Evolutionary conservation across 805 yeast genomes (phyloP).

Genomic region (Cyberlindnera mrakii): DNA sequence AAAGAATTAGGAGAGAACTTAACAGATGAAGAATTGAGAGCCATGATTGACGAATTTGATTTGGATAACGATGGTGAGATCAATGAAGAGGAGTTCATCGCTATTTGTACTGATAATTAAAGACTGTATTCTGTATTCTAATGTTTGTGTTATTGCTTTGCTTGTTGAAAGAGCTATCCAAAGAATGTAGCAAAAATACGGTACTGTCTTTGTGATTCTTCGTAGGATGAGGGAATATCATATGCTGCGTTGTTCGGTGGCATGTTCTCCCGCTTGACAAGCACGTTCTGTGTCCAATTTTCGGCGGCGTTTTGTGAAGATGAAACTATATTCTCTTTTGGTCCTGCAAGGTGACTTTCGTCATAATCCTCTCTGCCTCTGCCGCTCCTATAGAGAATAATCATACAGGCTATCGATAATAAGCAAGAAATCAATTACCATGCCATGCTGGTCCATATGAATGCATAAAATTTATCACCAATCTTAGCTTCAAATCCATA

Average conservation of each 20-base stretch:
- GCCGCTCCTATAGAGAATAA: not conserved
- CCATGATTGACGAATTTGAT: slow-evolving; percentile 98
- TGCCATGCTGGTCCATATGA: slow-evolving; percentile 1
- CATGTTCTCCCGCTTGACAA: no score
- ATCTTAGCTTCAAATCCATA: slow-evolving; percentile 3
- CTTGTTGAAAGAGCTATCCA: not conserved
- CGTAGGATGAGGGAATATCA: slow-evolving; percentile 1
- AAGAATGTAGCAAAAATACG: not conserved
- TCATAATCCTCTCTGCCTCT: no score
- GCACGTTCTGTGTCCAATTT: no score
- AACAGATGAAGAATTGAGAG: slow-evolving; percentile 86
- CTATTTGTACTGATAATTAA: slow-evolving; percentile 72
- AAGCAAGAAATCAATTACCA: not conserved
- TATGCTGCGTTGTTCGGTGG: not conserved
- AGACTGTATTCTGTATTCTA: not conserved
- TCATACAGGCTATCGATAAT: not conserved
- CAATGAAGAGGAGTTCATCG: slow-evolving; percentile 84
- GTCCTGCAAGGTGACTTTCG: no score
- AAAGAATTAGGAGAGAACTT: slow-evolving; percentile 89
- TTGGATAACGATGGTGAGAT: slow-evolving; percentile 94
- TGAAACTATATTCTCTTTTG: no score
- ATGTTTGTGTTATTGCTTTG: not conserved
- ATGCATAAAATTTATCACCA: slow-evolving; percentile 1
- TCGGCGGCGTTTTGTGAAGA: no score
- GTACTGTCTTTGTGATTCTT: not conserved